Percentiles rank a stretch among this genome's conserved stretches.
Evolutionary conservation across 2,329 filamentous ascomycete species (phyloP).

Genomic region (Fusarium multiceps): DNA sequence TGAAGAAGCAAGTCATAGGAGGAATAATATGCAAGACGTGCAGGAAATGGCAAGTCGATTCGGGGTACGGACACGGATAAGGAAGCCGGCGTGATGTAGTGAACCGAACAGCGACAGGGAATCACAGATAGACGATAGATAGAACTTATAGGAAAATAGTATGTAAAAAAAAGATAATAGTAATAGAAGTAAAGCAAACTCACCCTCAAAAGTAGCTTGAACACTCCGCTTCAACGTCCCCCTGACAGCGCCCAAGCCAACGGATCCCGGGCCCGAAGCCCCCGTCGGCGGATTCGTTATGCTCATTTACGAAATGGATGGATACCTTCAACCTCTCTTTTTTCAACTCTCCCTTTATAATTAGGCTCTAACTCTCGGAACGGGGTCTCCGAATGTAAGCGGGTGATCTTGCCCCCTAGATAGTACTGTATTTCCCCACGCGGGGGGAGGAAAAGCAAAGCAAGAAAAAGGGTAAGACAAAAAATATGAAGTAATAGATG

Average conservation of each 20-base stretch:
- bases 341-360: not conserved
- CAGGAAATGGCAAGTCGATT: not conserved
- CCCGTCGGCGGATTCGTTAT: conserved; percentile 65
- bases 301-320: conserved; percentile 56
- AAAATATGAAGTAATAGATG: conserved; percentile 4
- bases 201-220: conserved; percentile 71
- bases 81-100: not conserved
- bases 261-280: conserved; percentile 61
- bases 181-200: conserved; percentile 34
- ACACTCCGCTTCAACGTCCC: conserved; percentile 66
- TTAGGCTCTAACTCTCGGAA: conserved; percentile 11
- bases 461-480: not conserved
- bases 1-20: not conserved
- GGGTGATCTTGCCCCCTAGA: conserved; percentile 21
- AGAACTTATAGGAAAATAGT: conserved; percentile 1
- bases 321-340: not conserved
- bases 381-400: conserved; percentile 28
- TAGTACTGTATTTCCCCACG: not conserved
- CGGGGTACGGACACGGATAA: not conserved
- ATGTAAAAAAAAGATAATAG: not conserved
- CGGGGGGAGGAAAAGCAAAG: not conserved
- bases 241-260: conserved; percentile 53
- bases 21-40: not conserved
- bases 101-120: conserved; percentile 1
- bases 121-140: conserved; percentile 26